Conservation (phyloP, 768 basidiomycete species). For the Hortiboletus campestris region DNA sequence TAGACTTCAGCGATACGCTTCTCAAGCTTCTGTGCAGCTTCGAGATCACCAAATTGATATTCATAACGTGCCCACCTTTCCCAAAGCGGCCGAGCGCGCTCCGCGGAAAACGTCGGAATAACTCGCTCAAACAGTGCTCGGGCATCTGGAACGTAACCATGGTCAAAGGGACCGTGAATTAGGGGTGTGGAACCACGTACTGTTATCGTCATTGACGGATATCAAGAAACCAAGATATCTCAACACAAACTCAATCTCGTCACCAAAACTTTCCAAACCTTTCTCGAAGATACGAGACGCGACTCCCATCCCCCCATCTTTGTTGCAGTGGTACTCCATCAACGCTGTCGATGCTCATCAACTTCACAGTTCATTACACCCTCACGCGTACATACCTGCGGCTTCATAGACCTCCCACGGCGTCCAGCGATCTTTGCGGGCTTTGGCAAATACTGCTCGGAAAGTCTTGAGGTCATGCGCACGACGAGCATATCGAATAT, state of each 20-base stretch:
- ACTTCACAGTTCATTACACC: neutral
- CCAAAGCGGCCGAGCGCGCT: constrained; percentile 85
- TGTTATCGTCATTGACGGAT: constrained; percentile 92
- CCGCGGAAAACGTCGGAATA: constrained; percentile 71
- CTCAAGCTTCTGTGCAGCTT: constrained; percentile 85
- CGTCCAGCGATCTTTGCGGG: constrained; percentile 70
- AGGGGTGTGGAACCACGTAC: constrained; percentile 45
- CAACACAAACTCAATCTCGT: constrained; percentile 82
- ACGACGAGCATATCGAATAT: constrained; percentile 89
- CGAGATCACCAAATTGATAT: constrained; percentile 91
- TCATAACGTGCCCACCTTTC: constrained; percentile 95
- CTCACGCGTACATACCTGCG: constrained; percentile 52
- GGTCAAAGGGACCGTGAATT: neutral
- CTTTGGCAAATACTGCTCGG: constrained; percentile 75
- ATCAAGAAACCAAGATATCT: constrained; percentile 92
- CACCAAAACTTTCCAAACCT: constrained; percentile 79
- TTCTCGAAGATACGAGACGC: constrained; percentile 93
- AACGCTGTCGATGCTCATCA: constrained; percentile 52
- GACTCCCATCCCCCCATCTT: constrained; percentile 66
- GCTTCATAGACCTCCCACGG: constrained; percentile 96
- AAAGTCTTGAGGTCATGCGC: constrained; percentile 84
- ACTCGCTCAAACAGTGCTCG: constrained; percentile 93
- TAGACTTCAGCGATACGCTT: constrained; percentile 86
- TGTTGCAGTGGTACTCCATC: constrained; percentile 92
- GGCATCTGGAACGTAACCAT: constrained; percentile 60